Conservation (phyloP, 1,139 yeast genomes). For the Entelexis sorbosivorans region DNA sequence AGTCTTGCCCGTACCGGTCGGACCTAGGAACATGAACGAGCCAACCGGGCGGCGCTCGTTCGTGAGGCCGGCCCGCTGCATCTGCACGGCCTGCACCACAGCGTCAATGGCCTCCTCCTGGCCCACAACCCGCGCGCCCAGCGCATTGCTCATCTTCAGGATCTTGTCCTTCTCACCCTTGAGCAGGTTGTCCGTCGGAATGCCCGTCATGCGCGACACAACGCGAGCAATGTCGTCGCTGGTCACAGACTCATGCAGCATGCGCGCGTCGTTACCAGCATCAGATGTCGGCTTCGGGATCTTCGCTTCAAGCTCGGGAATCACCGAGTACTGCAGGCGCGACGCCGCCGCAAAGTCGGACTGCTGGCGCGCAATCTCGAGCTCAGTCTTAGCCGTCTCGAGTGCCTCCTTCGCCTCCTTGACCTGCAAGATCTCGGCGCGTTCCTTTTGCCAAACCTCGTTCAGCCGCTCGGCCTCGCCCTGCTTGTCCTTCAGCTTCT, state of each 20-base stretch:
- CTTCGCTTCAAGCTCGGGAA: constrained; percentile 63
- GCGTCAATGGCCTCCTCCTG: constrained; percentile 91
- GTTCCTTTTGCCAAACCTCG: constrained; percentile 77
- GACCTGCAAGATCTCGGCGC: constrained; percentile 57
- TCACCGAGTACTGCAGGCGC: constrained; percentile 72
- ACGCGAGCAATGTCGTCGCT: constrained; percentile 89
- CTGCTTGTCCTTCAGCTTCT: constrained; percentile 50
- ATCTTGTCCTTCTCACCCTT: constrained; percentile 90
- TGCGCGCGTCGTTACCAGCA: constrained; percentile 34
- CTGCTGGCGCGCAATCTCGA: constrained; percentile 70
- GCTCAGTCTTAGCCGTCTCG: constrained; percentile 71
- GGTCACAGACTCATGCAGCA: constrained; percentile 86
- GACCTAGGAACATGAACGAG: constrained; percentile 89
- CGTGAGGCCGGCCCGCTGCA: constrained; percentile 92
- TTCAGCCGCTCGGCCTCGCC: constrained; percentile 61
- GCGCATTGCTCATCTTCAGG: constrained; percentile 70
- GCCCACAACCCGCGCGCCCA: constrained; percentile 74
- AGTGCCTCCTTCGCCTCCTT: constrained; percentile 69
- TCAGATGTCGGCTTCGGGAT: constrained; percentile 42
- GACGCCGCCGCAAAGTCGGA: constrained; percentile 86
- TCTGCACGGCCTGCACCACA: constrained; percentile 84
- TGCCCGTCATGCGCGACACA: constrained; percentile 88
- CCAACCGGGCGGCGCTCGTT: constrained; percentile 92
- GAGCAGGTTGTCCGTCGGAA: constrained; percentile 83
- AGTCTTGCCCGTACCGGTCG: constrained; percentile 97